Evolutionary conservation across 225 moss, liverwort and hornwort species (phyloP).

Genomic region (Pleurozium schreberi): DNA sequence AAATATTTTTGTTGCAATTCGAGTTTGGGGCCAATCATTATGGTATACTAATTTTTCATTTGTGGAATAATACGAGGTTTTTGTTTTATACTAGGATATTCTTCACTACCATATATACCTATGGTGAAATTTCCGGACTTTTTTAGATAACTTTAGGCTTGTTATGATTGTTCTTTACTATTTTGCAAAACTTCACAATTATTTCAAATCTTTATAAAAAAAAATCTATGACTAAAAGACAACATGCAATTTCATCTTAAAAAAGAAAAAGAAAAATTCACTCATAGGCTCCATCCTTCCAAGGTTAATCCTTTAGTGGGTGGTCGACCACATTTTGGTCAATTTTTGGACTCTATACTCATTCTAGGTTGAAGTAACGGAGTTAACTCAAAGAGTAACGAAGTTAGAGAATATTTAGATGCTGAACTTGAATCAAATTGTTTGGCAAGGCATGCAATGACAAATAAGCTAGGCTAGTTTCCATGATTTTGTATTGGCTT

Average conservation of each 20-base stretch:
- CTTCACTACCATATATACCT: neutral
- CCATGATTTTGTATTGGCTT: too few relatives aligned
- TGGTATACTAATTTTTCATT: neutral
- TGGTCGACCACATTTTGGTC: too few relatives aligned
- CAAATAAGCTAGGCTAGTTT: too few relatives aligned
- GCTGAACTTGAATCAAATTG: too few relatives aligned
- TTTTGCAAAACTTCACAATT: neutral
- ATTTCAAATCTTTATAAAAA: neutral
- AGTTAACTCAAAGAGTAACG: too few relatives aligned
- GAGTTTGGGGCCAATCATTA: neutral
- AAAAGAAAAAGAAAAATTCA: neutral
- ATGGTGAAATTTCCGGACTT: neutral
- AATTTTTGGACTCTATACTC: too few relatives aligned
- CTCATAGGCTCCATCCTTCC: neutral
- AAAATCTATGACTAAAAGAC: neutral
- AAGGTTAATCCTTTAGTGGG: too few relatives aligned
- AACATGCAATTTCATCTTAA: neutral
- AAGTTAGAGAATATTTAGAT: too few relatives aligned
- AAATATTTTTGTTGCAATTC: neutral
- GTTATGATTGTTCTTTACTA: too few relatives aligned
- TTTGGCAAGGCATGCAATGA: too few relatives aligned
- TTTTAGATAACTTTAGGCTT: neutral
- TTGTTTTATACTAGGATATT: neutral
- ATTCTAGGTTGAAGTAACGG: too few relatives aligned
- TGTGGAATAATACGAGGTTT: fast-evolving